Percentiles rank a stretch among this genome's conserved stretches.
Conservation (phyloP, 176 grass and related monocot genomes). For the Leersia perrieri region DNA sequence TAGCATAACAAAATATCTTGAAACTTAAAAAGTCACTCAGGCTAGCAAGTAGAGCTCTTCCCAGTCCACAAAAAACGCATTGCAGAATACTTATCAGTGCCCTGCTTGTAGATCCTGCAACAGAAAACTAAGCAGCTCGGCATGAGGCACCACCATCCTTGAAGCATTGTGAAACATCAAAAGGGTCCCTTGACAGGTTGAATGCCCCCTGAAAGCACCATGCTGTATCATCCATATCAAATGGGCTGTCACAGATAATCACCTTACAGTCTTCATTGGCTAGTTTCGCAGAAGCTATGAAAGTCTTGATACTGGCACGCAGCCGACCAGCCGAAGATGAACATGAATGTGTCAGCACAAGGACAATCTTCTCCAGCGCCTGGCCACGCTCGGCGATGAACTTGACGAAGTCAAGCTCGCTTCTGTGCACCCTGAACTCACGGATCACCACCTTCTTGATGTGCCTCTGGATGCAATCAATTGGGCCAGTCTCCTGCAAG, state of each 20-base stretch:
- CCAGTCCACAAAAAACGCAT: too few relatives aligned
- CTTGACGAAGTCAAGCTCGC: not conserved
- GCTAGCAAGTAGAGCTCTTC: too few relatives aligned
- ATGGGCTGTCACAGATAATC: not conserved
- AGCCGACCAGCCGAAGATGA: not conserved
- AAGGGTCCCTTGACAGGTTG: not conserved
- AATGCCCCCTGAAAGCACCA: not conserved
- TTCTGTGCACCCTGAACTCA: not conserved
- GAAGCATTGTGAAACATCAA: not conserved
- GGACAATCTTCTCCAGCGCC: not conserved
- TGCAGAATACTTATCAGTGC: too few relatives aligned
- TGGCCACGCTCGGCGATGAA: not conserved
- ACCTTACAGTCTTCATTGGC: not conserved
- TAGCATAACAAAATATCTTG: too few relatives aligned
- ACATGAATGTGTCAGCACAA: not conserved
- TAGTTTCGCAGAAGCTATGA: not conserved
- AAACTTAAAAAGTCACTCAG: too few relatives aligned
- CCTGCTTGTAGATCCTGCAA: too few relatives aligned
- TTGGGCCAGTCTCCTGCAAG: not conserved
- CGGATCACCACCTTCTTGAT: constrained; percentile 16
- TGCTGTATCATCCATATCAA: not conserved
- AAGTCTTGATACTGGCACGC: not conserved
- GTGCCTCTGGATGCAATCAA: not conserved
- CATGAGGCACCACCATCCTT: too few relatives aligned
- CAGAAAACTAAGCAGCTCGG: too few relatives aligned